Evolutionary conservation across 192 early-diverging fungal species (phyloP).

Genomic region (Kappamyces sp.): DNA sequence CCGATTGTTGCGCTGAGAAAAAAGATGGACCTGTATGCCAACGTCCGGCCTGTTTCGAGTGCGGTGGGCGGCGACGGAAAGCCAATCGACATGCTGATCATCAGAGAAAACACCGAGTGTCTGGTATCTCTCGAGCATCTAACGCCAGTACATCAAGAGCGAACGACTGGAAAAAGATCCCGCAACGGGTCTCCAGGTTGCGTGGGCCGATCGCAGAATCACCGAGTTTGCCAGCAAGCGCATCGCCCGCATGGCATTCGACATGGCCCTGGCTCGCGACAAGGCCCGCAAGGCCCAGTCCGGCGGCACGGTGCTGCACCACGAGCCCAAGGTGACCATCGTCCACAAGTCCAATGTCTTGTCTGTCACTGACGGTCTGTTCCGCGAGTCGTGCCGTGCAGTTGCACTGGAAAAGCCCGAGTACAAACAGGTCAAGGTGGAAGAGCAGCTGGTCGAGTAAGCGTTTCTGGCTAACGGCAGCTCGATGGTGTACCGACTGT

Average conservation of each 20-base stretch:
- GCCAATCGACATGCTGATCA: constrained; percentile 90
- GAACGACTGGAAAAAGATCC: constrained; percentile 63
- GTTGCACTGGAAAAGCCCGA: constrained; percentile 66
- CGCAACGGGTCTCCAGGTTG: constrained; percentile 55
- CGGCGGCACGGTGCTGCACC: neutral
- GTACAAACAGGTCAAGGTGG: constrained; percentile 63
- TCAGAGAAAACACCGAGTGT: constrained; percentile 98
- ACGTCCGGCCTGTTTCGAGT: constrained; percentile 82
- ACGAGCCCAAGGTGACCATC: constrained; percentile 70
- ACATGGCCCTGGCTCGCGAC: constrained; percentile 81
- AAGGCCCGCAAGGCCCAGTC: constrained; percentile 16
- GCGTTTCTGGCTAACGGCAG: no score
- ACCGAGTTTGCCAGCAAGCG: constrained; percentile 82
- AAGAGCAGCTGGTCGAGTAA: constrained; percentile 92
- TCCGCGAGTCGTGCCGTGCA: constrained; percentile 70
- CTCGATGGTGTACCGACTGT: constrained; percentile 99
- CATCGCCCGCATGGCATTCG: constrained; percentile 85
- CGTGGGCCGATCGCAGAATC: constrained; percentile 86
- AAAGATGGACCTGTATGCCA: constrained; percentile 92
- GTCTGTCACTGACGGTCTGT: constrained; percentile 91
- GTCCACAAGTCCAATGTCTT: constrained; percentile 98
- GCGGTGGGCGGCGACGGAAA: constrained; percentile 61
- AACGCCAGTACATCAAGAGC: constrained; percentile 70
- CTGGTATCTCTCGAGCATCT: constrained; percentile 50
- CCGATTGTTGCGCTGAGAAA: constrained; percentile 96